Percentiles rank a stretch among this genome's conserved stretches.
These are phyloP conservation scores for Pneumocystis sp. DNA, from an alignment of 1,139 yeast species.

Conservation along the genomic window DNA sequence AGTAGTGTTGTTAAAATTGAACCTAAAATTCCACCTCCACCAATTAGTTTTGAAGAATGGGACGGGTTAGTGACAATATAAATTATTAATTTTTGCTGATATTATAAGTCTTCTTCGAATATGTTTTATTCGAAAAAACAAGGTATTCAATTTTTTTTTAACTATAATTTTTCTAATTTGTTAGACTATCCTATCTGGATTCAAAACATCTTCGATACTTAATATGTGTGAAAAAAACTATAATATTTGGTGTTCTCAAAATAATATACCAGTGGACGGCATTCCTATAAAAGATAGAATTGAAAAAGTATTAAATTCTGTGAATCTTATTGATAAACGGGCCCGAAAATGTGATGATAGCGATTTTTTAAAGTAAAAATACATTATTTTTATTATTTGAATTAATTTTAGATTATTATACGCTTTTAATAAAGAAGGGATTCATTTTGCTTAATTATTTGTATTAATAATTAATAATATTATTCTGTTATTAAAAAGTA, in stretches of 20 bases:
- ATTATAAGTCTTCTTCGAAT: conserved; percentile 51
- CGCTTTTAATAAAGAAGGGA: conserved; percentile 94
- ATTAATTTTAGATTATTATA: conserved; percentile 34
- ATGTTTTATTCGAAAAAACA: conserved; percentile 82
- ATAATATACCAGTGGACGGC: conserved; percentile 36
- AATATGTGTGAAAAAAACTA: conserved; percentile 80
- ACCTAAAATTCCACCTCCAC: conserved; percentile 80
- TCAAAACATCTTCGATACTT: conserved; percentile 67
- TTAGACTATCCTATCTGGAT: conserved; percentile 26
- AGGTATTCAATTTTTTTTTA: conserved; percentile 60
- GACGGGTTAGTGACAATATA: conserved; percentile 33
- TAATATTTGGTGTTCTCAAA: conserved; percentile 46
- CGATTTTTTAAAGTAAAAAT: conserved; percentile 51
- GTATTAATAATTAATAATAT: neutral
- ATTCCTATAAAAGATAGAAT: conserved; percentile 40
- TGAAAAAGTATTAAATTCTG: conserved; percentile 45
- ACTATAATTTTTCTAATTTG: neutral
- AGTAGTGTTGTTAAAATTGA: conserved; percentile 90
- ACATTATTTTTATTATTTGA: neutral
- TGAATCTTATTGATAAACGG: conserved; percentile 67
- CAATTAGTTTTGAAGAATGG: conserved; percentile 89
- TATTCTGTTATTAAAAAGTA: neutral
- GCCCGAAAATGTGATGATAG: conserved; percentile 91
- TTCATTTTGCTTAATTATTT: conserved; percentile 62
- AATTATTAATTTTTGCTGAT: neutral